phyloP scores from a whole-genome alignment of 2,329 filamentous ascomycete genomes.

The Hymenoscyphus repandus region DNA sequence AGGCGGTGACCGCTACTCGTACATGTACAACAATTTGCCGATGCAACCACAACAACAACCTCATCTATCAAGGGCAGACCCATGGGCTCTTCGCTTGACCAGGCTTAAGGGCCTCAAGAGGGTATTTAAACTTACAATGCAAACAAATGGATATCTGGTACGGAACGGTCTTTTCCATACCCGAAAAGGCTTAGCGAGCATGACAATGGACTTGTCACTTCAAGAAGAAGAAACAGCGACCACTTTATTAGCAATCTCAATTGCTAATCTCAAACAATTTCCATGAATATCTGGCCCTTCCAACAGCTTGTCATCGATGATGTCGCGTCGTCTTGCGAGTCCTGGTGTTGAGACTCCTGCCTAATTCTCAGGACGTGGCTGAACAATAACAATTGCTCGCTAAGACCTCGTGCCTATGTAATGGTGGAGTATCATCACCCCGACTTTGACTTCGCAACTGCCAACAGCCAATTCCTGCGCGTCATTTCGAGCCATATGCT shows the following conservation, averaged over 20 bases:
- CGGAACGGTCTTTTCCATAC: not conserved
- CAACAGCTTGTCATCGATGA: not conserved
- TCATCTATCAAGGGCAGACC: not conserved
- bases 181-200: not conserved
- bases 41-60: not conserved
- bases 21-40: not conserved
- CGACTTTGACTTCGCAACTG: not conserved
- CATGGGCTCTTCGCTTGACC: not conserved
- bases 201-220: not conserved
- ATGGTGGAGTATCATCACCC: conserved; percentile 1
- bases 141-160: not conserved
- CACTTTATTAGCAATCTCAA: not conserved
- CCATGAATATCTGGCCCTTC: not conserved
- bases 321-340: conserved; percentile 6
- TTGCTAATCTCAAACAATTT: not conserved
- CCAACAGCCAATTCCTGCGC: not conserved
- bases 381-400: not conserved
- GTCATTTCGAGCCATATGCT: not conserved
- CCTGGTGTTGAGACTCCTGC: not conserved
- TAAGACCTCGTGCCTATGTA: not conserved
- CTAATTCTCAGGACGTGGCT: not conserved
- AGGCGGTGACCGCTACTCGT: not conserved
- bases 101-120: not conserved
- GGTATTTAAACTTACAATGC: not conserved
- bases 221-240: not conserved